Conservation (phyloP, 2,329 filamentous ascomycete species). For the Zymoseptoria tritici region DNA sequence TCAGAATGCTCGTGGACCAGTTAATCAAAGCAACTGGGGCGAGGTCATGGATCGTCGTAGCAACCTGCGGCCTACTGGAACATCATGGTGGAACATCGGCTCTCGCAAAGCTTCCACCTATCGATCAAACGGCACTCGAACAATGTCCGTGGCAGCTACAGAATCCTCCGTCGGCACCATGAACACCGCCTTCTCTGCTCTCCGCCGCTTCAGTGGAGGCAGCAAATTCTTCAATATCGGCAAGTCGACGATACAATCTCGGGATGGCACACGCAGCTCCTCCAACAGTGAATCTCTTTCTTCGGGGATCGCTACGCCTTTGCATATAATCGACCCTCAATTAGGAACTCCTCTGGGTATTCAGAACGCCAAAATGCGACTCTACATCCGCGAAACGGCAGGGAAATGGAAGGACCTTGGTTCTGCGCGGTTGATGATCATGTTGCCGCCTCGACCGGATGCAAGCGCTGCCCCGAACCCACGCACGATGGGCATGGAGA, state of each 20-base stretch:
- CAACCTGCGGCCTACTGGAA: conserved; percentile 35
- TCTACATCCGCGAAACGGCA: conserved; percentile 68
- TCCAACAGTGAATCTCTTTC: conserved; percentile 53
- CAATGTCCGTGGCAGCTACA: conserved; percentile 54
- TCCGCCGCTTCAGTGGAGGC: conserved; percentile 64
- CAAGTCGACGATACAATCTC: conserved; percentile 62
- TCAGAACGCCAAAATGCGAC: conserved; percentile 74
- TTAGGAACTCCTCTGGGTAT: conserved; percentile 51
- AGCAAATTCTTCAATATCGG: conserved; percentile 76
- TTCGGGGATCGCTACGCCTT: conserved; percentile 36
- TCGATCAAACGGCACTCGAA: conserved; percentile 47
- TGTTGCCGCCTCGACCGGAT: conserved; percentile 53
- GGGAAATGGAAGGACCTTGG: conserved; percentile 90
- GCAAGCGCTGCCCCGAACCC: conserved; percentile 30
- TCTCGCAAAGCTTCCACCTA: conserved; percentile 49
- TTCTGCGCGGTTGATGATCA: conserved; percentile 73
- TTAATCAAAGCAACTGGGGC: conserved; percentile 41
- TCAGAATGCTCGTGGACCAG: conserved; percentile 61
- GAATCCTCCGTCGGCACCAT: conserved; percentile 69
- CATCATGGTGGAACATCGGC: conserved; percentile 48
- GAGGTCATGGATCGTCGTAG: conserved; percentile 47
- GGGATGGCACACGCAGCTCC: conserved; percentile 46
- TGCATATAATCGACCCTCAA: conserved; percentile 24
- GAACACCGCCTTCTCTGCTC: conserved; percentile 68
- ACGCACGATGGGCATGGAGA: conserved; percentile 55